phyloP scores from a whole-genome alignment of 2,329 filamentous ascomycete genomes.

The Colletotrichum aenigma region DNA sequence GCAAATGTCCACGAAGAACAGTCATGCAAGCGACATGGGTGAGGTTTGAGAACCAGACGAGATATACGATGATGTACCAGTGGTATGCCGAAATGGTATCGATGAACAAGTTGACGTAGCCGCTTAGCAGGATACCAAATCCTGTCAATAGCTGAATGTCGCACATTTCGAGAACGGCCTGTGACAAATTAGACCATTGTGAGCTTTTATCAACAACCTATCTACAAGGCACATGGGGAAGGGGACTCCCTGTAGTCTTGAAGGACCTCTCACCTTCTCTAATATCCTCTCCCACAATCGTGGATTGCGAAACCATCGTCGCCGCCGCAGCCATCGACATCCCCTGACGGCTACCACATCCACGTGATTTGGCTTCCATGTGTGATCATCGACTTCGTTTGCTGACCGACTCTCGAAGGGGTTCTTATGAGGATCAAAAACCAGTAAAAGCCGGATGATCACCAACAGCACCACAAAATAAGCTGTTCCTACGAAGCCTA shows the following conservation, averaged over 20 bases:
- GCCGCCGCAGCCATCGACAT: not conserved
- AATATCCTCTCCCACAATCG: not conserved
- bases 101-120: not conserved
- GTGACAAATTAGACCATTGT: not conserved
- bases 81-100: not conserved
- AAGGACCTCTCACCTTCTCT: not conserved
- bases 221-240: not conserved
- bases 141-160: not conserved
- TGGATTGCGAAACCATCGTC: not conserved
- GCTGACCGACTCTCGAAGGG: not conserved
- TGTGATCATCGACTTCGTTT: not conserved
- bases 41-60: not conserved
- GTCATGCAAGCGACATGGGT: not conserved
- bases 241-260: not conserved
- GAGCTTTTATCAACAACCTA: not conserved
- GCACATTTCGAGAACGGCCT: not conserved
- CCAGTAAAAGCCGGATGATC: not conserved
- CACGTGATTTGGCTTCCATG: not conserved
- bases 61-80: not conserved
- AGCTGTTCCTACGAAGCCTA: not conserved
- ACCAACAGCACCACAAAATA: not conserved
- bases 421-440: not conserved
- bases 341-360: not conserved
- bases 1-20: not conserved
- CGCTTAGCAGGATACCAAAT: not conserved